These are phyloP conservation scores for Solanum pinnatisectum DNA, from an alignment of 257 asterid species.

Conservation along the genomic window DNA sequence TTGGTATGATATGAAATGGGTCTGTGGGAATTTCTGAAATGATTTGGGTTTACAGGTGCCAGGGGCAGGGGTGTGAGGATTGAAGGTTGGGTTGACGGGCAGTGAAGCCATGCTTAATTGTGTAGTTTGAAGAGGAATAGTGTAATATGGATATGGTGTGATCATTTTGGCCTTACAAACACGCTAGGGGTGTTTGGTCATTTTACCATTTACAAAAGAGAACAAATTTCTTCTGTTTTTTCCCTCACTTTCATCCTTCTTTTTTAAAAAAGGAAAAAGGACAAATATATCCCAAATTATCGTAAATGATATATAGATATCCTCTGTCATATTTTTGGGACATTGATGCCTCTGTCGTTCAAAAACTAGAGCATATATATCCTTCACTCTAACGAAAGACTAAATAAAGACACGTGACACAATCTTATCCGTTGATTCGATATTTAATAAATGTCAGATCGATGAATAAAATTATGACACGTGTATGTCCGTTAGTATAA, in stretches of 20 bases:
- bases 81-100: not conserved
- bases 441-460: no score
- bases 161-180: not conserved
- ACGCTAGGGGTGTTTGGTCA: not conserved
- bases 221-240: not conserved
- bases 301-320: no score
- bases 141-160: not conserved
- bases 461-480: no score
- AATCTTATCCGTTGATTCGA: no score
- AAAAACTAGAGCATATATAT: not conserved
- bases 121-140: not conserved
- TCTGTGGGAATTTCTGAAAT: not conserved
- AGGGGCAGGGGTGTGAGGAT: not conserved
- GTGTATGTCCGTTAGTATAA: not conserved
- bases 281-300: no score
- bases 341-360: accelerated
- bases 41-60: not conserved
- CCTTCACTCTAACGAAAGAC: no score
- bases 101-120: constrained; percentile 15
- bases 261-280: no score
- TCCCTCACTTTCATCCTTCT: not conserved
- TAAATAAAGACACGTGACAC: no score
- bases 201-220: not conserved
- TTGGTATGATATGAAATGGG: not conserved
- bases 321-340: no score